phyloP scores from a whole-genome alignment of 2,329 filamentous ascomycete species.

The Fonsecaea monophora region DNA sequence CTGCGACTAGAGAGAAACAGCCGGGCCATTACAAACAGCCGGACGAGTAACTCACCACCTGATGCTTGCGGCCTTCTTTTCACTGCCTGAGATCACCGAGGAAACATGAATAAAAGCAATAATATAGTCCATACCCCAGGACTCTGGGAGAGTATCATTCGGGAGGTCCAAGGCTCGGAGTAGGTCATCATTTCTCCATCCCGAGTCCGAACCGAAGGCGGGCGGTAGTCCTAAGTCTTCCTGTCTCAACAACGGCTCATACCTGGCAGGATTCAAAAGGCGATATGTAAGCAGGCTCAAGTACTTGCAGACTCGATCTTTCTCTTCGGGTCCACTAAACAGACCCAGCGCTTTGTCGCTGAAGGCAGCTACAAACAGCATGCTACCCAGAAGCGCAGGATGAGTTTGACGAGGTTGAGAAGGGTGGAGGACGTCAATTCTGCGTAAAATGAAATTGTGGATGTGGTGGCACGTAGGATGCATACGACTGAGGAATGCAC shows the following conservation, averaged over 20 bases:
- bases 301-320: conserved; percentile 44
- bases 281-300: conserved; percentile 46
- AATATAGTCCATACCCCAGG: conserved; percentile 37
- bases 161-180: conserved; percentile 30
- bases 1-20: background rate
- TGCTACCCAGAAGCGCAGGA: conserved; percentile 55
- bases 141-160: conserved; percentile 26
- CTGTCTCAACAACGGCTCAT: conserved; percentile 39
- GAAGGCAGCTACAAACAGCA: conserved; percentile 58
- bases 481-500: conserved; percentile 54
- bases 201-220: conserved; percentile 27
- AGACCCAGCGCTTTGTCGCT: conserved; percentile 55
- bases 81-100: conserved; percentile 36
- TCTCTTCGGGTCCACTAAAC: conserved; percentile 51
- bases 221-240: conserved; percentile 38
- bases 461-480: conserved; percentile 58
- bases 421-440: conserved; percentile 52
- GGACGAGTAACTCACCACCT: conserved; percentile 26
- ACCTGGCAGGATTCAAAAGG: conserved; percentile 39
- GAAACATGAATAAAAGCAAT: conserved; percentile 38
- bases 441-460: conserved; percentile 56
- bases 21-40: background rate
- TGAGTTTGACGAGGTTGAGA: conserved; percentile 52
- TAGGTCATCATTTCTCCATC: conserved; percentile 34
- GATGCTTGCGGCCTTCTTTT: conserved; percentile 38